These are phyloP conservation scores for Lasiodiplodia citricola DNA, from an alignment of 2,329 filamentous ascomycete genomes.

Conservation along the genomic window DNA sequence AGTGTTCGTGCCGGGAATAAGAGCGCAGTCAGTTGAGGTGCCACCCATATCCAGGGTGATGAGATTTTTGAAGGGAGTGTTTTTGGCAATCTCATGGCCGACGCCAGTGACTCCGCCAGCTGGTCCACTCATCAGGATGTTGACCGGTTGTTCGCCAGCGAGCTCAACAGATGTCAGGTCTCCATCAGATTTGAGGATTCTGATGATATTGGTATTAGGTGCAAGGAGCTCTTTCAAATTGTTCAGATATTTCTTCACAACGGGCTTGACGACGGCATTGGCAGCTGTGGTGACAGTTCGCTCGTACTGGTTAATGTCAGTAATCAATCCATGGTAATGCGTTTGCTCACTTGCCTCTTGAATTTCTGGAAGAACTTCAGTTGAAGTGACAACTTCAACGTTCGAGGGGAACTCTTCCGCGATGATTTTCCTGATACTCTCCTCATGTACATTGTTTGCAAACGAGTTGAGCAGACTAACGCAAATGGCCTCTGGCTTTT, in stretches of 20 bases:
- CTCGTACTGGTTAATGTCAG: constrained; percentile 43
- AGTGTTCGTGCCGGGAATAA: constrained; percentile 51
- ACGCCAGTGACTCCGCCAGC: constrained; percentile 58
- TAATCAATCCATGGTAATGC: background rate
- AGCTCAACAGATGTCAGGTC: constrained; percentile 53
- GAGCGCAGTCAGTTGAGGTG: constrained; percentile 55
- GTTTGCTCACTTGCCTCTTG: constrained; percentile 40
- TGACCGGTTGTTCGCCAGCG: constrained; percentile 54
- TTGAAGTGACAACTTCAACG: constrained; percentile 53
- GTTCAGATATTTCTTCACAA: constrained; percentile 53
- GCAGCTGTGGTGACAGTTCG: constrained; percentile 55
- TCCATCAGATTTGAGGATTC: constrained; percentile 57
- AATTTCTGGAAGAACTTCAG: constrained; percentile 53
- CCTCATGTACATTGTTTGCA: constrained; percentile 51
- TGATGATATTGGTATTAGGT: constrained; percentile 51
- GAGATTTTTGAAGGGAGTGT: constrained; percentile 55
- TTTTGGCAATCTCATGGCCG: constrained; percentile 52
- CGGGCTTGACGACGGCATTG: constrained; percentile 56
- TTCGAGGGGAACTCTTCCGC: constrained; percentile 50
- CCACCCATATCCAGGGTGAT: constrained; percentile 60
- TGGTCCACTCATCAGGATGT: constrained; percentile 56
- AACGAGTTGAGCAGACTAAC: constrained; percentile 57
- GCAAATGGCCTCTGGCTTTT: constrained; percentile 53
- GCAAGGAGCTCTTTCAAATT: constrained; percentile 48
- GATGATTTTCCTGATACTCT: constrained; percentile 45